phyloP scores from a whole-genome alignment of 1,284 basidiomycete genomes.

The Boletus chippewaensis region DNA sequence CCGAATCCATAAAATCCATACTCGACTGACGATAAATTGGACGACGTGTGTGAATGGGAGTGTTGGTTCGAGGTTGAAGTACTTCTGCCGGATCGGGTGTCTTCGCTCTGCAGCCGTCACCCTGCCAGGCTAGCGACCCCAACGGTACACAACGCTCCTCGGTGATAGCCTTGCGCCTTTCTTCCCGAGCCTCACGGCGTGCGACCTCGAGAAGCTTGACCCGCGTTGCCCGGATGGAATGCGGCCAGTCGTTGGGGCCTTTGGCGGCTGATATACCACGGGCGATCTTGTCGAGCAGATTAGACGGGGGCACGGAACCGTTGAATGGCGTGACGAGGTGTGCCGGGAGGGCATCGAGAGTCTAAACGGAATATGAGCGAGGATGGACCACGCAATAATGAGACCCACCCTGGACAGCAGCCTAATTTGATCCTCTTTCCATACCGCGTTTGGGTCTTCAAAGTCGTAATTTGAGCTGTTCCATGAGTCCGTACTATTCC shows the following conservation, averaged over 20 bases:
- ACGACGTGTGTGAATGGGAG: slow-evolving; percentile 33
- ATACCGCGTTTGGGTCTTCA: slow-evolving; percentile 57
- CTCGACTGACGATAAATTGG: slow-evolving; percentile 73
- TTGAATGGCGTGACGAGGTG: slow-evolving; percentile 77
- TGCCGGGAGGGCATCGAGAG: slow-evolving; percentile 72
- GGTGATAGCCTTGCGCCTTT: slow-evolving; percentile 34
- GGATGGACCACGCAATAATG: neutral
- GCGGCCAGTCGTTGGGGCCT: slow-evolving; percentile 68
- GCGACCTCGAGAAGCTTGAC: slow-evolving; percentile 71
- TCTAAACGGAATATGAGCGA: slow-evolving; percentile 33
- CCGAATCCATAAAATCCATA: slow-evolving; percentile 70
- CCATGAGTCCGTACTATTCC: slow-evolving; percentile 76
- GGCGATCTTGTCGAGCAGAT: slow-evolving; percentile 77
- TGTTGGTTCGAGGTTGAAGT: slow-evolving; percentile 40
- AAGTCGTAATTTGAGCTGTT: slow-evolving; percentile 64
- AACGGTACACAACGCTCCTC: slow-evolving; percentile 28
- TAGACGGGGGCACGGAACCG: slow-evolving; percentile 71
- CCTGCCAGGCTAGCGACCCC: slow-evolving; percentile 8
- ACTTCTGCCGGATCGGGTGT: slow-evolving; percentile 33
- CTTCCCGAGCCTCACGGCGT: slow-evolving; percentile 54
- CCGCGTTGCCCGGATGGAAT: slow-evolving; percentile 71
- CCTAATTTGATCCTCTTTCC: slow-evolving; percentile 64
- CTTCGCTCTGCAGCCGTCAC: slow-evolving; percentile 10
- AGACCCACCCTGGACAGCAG: slow-evolving; percentile 57
- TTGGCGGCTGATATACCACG: slow-evolving; percentile 65